A percentile compares a stretch with the other conserved stretches of the same genome.
Evolutionary conservation across 345 rosid genomes (phyloP).

Genomic region (Eucalyptus erythrocorys): DNA sequence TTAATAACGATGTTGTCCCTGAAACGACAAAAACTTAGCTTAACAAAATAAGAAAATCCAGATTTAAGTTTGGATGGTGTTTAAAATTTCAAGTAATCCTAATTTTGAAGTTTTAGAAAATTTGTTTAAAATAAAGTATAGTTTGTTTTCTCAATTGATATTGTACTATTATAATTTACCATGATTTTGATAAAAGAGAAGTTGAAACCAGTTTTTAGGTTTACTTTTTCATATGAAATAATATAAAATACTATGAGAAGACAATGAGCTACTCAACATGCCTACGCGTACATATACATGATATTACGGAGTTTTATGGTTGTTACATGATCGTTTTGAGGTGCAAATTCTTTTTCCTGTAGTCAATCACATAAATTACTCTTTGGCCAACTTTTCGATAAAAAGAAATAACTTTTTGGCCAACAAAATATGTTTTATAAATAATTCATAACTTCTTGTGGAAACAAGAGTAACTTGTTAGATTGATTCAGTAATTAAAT

Average conservation of each 20-base stretch:
- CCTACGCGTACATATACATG: no score
- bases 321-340: background rate
- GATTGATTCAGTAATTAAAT: background rate
- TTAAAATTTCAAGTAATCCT: background rate
- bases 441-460: no score
- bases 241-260: background rate
- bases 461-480: background rate
- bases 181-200: background rate
- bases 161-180: background rate
- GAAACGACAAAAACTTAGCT: background rate
- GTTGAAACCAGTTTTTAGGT: background rate
- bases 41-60: background rate
- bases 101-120: background rate
- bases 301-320: background rate
- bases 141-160: background rate
- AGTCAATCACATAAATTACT: background rate
- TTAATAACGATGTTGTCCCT: background rate
- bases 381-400: no score
- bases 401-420: no score
- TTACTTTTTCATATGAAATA: background rate
- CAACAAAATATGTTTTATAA: background rate
- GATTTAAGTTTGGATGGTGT: background rate
- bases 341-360: background rate
- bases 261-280: background rate
- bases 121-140: no score